Conservation (phyloP, 345 rosid genomes). For the Aethionema arabicum region DNA sequence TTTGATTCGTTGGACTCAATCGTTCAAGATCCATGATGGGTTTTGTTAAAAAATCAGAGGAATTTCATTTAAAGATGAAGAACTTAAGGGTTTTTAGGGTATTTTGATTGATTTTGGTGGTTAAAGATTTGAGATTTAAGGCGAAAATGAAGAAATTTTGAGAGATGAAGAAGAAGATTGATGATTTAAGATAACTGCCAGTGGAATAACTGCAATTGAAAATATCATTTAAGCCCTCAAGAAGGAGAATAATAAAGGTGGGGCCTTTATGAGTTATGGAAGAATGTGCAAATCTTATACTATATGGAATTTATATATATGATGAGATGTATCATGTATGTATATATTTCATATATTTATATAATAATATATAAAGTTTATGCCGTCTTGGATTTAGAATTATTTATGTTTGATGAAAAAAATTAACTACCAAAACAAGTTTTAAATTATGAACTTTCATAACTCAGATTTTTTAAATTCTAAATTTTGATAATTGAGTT, state of each 20-base stretch:
- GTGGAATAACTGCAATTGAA: conserved; percentile 39
- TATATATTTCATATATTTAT: neutral
- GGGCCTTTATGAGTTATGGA: conserved; percentile 32
- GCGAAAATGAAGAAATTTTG: conserved; percentile 28
- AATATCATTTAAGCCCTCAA: conserved; percentile 24
- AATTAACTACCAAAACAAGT: no score
- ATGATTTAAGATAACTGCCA: conserved; percentile 39
- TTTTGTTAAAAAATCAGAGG: conserved; percentile 28
- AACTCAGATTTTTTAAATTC: no score
- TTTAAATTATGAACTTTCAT: no score
- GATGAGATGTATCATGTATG: neutral
- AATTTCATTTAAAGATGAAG: neutral
- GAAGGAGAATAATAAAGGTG: conserved; percentile 9
- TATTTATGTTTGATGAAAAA: no score
- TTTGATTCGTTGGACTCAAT: conserved; percentile 42
- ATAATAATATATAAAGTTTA: no score
- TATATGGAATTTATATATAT: no score
- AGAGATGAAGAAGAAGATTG: conserved; percentile 16
- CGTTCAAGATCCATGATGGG: conserved; percentile 68
- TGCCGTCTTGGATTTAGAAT: no score
- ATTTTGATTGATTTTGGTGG: no score
- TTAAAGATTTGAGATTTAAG: neutral
- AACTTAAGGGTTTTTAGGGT: conserved; percentile 1
- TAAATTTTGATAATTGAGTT: no score
- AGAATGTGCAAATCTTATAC: conserved; percentile 34